A percentile compares a stretch with the other conserved stretches of the same genome.
phyloP scores from a whole-genome alignment of 805 yeast genomes.

The Metschnikowia orientalis region DNA sequence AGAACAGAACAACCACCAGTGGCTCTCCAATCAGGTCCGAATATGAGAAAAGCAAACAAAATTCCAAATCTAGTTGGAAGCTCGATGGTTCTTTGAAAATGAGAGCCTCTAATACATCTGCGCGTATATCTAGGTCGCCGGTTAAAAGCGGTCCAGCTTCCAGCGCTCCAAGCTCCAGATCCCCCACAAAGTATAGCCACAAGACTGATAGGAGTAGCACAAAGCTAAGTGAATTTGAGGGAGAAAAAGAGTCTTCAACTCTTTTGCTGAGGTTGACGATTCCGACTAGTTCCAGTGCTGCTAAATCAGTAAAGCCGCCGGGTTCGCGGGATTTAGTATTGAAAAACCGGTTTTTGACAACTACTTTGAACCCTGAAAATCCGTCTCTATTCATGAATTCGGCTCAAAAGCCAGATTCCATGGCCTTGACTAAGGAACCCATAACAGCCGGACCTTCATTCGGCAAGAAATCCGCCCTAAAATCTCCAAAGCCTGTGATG shows the following conservation, averaged over 20 bases:
- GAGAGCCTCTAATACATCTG: no score
- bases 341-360: slow-evolving; percentile 34
- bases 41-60: no score
- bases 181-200: slow-evolving; percentile 13
- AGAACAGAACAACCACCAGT: no score
- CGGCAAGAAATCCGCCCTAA: no score
- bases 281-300: slow-evolving; percentile 31
- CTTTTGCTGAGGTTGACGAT: slow-evolving; percentile 22
- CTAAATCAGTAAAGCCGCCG: slow-evolving; percentile 17
- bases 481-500: no score
- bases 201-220: slow-evolving; percentile 6
- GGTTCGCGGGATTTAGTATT: slow-evolving; percentile 5
- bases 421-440: no score
- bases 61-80: no score
- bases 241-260: slow-evolving; percentile 7
- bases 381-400: slow-evolving; percentile 21
- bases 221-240: slow-evolving; percentile 3
- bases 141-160: slow-evolving; percentile 1
- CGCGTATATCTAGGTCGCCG: slow-evolving; percentile 7
- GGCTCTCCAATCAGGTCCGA: no score
- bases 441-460: no score
- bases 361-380: slow-evolving; percentile 32
- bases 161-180: slow-evolving; percentile 10
- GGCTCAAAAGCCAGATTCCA: no score
- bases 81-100: no score